These are phyloP conservation scores for Hsuehochloa calcarea DNA, from an alignment of 176 grass and related monocot species.

Conservation along the genomic window DNA sequence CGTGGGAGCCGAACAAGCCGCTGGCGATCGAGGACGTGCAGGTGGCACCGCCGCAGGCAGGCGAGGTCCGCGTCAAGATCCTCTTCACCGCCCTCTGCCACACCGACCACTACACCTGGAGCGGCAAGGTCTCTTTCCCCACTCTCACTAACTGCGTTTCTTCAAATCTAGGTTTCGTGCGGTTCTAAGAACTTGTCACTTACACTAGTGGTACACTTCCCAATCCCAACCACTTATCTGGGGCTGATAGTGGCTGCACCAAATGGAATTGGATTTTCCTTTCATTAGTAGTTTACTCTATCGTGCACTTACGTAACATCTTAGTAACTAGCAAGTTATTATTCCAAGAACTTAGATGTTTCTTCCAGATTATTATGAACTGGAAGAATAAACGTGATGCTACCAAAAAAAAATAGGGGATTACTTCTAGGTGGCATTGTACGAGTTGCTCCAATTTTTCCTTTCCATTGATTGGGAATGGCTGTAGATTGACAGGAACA, in stretches of 20 bases:
- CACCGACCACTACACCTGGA: slow-evolving; percentile 98
- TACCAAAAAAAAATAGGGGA: neutral
- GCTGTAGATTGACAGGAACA: neutral
- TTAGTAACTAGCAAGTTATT: neutral
- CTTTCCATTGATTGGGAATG: neutral
- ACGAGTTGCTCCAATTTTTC: neutral
- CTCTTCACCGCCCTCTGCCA: slow-evolving; percentile 92
- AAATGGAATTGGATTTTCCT: neutral
- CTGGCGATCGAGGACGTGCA: slow-evolving; percentile 93
- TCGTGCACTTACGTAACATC: neutral
- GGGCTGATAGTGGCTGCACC: neutral
- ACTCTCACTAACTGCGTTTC: neutral
- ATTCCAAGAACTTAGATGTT: neutral
- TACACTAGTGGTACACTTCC: neutral
- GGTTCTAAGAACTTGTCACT: neutral
- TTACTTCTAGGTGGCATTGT: neutral
- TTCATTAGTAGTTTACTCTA: neutral
- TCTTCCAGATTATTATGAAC: neutral
- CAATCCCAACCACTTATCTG: neutral
- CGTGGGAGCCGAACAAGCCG: slow-evolving; percentile 84
- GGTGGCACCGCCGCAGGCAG: slow-evolving; percentile 95
- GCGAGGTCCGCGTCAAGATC: slow-evolving; percentile 91
- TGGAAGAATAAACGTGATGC: neutral
- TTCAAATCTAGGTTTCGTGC: slow-evolving; percentile 34
- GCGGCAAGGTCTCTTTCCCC: slow-evolving; percentile 72